Conservation (phyloP, 495 filamentous ascomycete genomes). For the Hypoxylon fuscum region DNA sequence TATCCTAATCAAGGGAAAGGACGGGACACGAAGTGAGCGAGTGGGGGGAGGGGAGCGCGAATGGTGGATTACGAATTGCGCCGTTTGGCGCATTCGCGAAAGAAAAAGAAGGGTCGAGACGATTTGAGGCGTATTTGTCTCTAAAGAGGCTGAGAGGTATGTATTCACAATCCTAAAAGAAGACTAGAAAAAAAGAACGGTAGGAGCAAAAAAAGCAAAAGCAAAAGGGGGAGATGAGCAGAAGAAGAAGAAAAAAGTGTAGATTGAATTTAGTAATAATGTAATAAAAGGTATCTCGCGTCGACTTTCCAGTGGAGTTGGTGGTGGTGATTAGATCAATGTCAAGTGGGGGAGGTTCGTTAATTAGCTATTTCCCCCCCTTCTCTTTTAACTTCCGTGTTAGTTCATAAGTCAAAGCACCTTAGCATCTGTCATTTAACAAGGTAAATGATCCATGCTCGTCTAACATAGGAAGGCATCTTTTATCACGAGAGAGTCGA, state of each 20-base stretch:
- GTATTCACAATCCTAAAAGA: constrained; percentile 5
- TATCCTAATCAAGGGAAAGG: constrained; percentile 14
- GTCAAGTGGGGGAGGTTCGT: not conserved
- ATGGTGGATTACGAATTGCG: constrained; percentile 16
- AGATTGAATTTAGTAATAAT: constrained; percentile 11
- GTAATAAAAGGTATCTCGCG: too few species aligned
- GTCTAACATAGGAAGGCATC: too few species aligned
- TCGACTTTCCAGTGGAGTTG: too few species aligned
- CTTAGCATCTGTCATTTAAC: too few species aligned
- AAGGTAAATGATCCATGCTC: too few species aligned
- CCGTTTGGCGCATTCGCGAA: constrained; percentile 17
- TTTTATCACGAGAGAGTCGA: not conserved
- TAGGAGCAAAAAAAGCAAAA: not conserved
- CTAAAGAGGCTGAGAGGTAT: too few species aligned
- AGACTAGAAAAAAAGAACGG: constrained; percentile 1
- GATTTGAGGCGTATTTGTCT: constrained; percentile 14
- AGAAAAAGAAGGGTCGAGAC: constrained; percentile 16
- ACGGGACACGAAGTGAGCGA: constrained; percentile 2
- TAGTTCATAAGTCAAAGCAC: too few species aligned
- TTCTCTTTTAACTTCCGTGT: too few species aligned
- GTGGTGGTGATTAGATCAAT: constrained; percentile 19
- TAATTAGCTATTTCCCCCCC: too few species aligned
- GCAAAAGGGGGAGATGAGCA: constrained; percentile 1
- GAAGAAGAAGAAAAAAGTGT: constrained; percentile 2
- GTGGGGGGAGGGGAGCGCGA: not conserved